Base-by-base conservation (phyloP, 2,329 filamentous ascomycete species). In the Thyridium curvatum region DNA sequence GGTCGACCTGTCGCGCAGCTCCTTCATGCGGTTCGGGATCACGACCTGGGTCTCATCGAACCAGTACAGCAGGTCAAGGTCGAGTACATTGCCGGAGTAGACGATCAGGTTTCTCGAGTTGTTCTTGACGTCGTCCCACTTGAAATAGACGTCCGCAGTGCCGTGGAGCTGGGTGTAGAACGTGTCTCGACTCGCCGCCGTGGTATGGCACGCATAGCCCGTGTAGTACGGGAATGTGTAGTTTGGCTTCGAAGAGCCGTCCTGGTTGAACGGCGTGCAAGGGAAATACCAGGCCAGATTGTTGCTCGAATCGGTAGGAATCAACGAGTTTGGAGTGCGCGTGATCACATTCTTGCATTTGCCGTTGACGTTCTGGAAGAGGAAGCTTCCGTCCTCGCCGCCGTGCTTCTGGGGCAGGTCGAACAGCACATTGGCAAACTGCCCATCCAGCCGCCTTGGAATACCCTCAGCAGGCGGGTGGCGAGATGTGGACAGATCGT, bases 361-460 rank as follows among this genome's bases (percentile, higher is more conserved):
- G 35, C 93, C 94, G 52, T 98, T 98, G 60, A 98, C 93, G 49
- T 97, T 94, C 59, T 98, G 93, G 65, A 98, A 98, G 55, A 98
- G 66, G 59, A 98, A 98, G 56, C 90, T 97, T 41, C 87, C 91
- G 57, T 98, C 94, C 61, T 86, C 77, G n/a, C 90, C 93, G 40
- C 82, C 83, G 51, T 91, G 79, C 55, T 86, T 86, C 49, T 84
- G 77, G 1, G 82, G 74, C n/a, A 94, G 66, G 57, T 96, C 89
- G 54, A 80, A 97, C 12, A 98, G 69, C 17, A 98, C 81, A 53
- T 97, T 96, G 18, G 85, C 71, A 21, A 73, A 75, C 3, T 58
- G 50, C 14, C 68, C 67, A 43, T 73, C 65, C 10, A 46, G 38
- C 26, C 59, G 58, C 12, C 68, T 58, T 1, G 85, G 77, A 48